Evolutionary conservation across 169 alveolate genomes (phyloP).

Genomic region (Eimeria falciformis): DNA sequence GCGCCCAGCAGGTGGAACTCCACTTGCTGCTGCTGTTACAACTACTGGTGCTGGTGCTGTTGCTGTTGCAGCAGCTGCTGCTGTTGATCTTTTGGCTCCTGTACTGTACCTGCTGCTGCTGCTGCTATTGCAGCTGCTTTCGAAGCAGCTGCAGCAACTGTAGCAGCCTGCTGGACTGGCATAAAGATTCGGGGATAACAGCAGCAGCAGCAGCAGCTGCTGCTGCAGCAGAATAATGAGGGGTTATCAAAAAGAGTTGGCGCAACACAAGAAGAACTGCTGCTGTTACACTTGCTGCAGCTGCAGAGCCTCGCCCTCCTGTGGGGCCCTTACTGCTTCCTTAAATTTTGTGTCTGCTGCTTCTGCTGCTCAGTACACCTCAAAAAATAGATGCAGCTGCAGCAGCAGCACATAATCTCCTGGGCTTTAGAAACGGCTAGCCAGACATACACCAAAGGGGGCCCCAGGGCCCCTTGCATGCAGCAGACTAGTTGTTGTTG

Average conservation of each 20-base stretch:
- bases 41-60: neutral
- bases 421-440: no score
- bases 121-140: neutral
- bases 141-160: neutral
- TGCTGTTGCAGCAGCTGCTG: slow-evolving; percentile 38
- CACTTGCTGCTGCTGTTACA: neutral
- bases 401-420: no score
- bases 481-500: no score
- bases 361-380: no score
- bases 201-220: slow-evolving; percentile 10
- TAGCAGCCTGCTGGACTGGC: neutral
- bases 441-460: no score
- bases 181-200: no score
- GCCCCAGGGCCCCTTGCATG: no score
- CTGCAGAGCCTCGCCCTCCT: neutral
- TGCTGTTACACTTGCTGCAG: neutral
- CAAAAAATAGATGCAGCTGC: no score
- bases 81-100: neutral
- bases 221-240: neutral
- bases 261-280: neutral
- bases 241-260: no score
- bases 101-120: slow-evolving; percentile 7
- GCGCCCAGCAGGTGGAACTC: no score
- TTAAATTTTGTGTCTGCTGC: no score
- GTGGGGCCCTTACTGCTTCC: neutral